Evolutionary conservation across 768 basidiomycete genomes (phyloP).

Genomic region (Leccinum incarnatum): DNA sequence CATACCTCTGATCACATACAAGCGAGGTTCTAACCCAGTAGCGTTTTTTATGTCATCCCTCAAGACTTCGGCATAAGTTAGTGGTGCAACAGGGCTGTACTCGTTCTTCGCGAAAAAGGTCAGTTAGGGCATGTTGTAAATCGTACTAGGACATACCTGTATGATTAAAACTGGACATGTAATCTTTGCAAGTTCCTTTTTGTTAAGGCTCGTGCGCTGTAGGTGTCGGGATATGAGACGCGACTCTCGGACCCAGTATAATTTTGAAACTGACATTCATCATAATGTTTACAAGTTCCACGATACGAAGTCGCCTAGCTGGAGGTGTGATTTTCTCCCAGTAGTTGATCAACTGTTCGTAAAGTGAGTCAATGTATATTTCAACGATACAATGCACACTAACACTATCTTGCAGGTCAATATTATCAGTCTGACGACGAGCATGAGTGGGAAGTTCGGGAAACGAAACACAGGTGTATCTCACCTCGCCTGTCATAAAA

Average conservation of each 20-base stretch:
- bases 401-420: constrained; percentile 66
- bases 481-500: constrained; percentile 56
- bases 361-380: constrained; percentile 8
- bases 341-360: constrained; percentile 55
- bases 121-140: not conserved
- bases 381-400: constrained; percentile 19
- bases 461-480: constrained; percentile 17
- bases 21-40: constrained; percentile 42
- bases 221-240: not conserved
- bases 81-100: constrained; percentile 49
- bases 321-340: constrained; percentile 63
- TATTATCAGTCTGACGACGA: constrained; percentile 29
- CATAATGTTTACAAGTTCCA: constrained; percentile 53
- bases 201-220: constrained; percentile 55
- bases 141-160: constrained; percentile 44
- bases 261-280: constrained; percentile 49
- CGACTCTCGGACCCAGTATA: not conserved
- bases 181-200: constrained; percentile 49
- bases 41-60: constrained; percentile 48
- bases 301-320: constrained; percentile 45
- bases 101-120: constrained; percentile 50
- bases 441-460: constrained; percentile 2
- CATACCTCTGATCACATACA: constrained; percentile 64
- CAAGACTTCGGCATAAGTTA: constrained; percentile 55
- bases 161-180: constrained; percentile 65